Conservation (phyloP, 768 basidiomycete genomes). For the Favolaschia claudopus region DNA sequence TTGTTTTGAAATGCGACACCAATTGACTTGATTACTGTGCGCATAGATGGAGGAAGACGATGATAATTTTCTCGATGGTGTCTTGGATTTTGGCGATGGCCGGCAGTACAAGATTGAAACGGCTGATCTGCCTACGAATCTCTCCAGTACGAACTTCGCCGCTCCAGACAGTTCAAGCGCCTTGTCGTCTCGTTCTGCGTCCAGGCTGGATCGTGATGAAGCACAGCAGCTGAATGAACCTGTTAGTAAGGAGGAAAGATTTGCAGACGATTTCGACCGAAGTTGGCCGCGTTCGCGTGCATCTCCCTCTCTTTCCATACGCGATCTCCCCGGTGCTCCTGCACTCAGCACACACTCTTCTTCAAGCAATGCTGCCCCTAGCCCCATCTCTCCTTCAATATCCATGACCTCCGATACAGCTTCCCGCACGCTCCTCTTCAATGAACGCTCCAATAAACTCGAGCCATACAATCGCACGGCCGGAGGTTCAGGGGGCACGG, state of each 20-base stretch:
- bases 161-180: constrained; percentile 15
- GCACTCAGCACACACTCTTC: constrained; percentile 21
- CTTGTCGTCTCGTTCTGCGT: constrained; percentile 27
- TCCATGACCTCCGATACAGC: constrained; percentile 40
- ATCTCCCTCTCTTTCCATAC: constrained; percentile 51
- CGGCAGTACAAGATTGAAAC: constrained; percentile 86
- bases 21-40: constrained; percentile 14
- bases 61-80: constrained; percentile 85
- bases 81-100: constrained; percentile 96
- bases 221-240: constrained; percentile 43
- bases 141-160: constrained; percentile 30
- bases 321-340: constrained; percentile 42
- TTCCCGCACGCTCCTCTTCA: constrained; percentile 83
- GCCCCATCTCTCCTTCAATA: constrained; percentile 39
- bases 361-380: constrained; percentile 29
- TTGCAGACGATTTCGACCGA: constrained; percentile 93
- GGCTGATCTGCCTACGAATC: constrained; percentile 41
- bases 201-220: constrained; percentile 33
- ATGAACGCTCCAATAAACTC: constrained; percentile 89
- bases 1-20: neutral
- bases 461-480: constrained; percentile 79
- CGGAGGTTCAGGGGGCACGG: constrained; percentile 50
- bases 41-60: constrained; percentile 90
- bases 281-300: constrained; percentile 87
- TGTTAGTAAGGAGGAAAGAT: constrained; percentile 86